These are phyloP conservation scores for Botrytis hyacinthi DNA, from an alignment of 2,329 filamentous ascomycete species.

Conservation along the genomic window DNA sequence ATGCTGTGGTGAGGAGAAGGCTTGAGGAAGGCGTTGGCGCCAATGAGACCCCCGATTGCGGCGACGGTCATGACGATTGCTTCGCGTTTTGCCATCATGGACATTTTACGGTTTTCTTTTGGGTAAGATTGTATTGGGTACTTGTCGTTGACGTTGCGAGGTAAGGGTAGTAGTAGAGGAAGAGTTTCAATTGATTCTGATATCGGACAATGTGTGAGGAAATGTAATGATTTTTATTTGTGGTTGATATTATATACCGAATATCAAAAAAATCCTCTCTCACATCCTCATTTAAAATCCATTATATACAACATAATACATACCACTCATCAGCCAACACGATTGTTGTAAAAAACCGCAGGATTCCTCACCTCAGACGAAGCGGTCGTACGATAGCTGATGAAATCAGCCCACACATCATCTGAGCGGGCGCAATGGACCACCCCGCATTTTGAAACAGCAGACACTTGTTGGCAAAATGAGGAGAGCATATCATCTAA, in stretches of 20 bases:
- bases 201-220: neutral
- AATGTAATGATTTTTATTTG: neutral
- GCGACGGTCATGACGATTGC: conserved; percentile 11
- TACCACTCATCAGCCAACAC: neutral
- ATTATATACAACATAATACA: neutral
- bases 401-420: conserved; percentile 9
- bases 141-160: too few species aligned
- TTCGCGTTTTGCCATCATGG: conserved; percentile 14
- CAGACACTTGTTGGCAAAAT: neutral
- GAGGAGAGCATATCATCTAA: neutral
- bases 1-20: conserved; percentile 15
- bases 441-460: conserved; percentile 3
- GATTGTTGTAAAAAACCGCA: neutral
- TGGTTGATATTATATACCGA: neutral
- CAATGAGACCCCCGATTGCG: conserved; percentile 14
- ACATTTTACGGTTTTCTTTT: conserved; percentile 10
- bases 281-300: too few species aligned
- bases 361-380: neutral
- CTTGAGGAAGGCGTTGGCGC: conserved; percentile 13
- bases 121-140: neutral
- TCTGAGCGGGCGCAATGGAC: conserved; percentile 5
- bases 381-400: conserved; percentile 11
- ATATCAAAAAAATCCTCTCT: neutral
- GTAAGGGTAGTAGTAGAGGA: neutral
- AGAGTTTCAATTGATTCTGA: neutral